Base-by-base conservation (phyloP, 805 yeast genomes). In the Wickerhamiella alocasiicola region DNA sequence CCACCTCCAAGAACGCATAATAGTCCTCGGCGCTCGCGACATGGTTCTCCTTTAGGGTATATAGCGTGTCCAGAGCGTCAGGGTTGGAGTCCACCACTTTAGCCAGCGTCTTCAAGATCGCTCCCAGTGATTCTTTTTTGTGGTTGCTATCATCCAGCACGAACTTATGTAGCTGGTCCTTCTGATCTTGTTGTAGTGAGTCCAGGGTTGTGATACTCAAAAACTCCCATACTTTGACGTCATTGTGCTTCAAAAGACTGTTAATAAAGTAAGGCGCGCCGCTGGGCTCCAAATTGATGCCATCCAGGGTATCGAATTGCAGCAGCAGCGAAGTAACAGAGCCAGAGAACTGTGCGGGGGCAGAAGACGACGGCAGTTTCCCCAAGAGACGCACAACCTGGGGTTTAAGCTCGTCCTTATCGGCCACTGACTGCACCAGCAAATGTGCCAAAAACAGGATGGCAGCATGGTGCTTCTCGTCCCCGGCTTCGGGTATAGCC, bases 401-500 rank as follows among this genome's bases (percentile, higher is more conserved):
- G 3, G 18, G 17, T 13, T 32, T 32, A 21, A 7, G 17, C 7
- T 7, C 6, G 6, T 32, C 12, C 3, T 32, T 17, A 23, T 11
- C 11, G 7, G 9, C 26, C 5, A 32, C 36, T n/a, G 26, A 21
- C 18, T 21, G 3, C 4, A 45, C 48, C 49, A 45, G 9, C 33
- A 41, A 31, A 45, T 45, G 55, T 42, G 51, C 54, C 57, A 34
- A 55, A 55, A 21, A 56, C 42, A 15, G 52, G 44, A 39, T 53
- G 47, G 54, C 55, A 1, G 59, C 48, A 25, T 37, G 36, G 32
- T 24, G 63, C 54, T n/a, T 43, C 29, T 38, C 70, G 9, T 26
- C 23, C 5, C 30, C n/a, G 9, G 30, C 13, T 12, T 32, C 19
- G 6, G 55, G 55, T 11, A 52, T 4, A 51, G 53, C 9, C 52